These are phyloP conservation scores for Globisporangium uncinulatum DNA, from an alignment of 352 stramenopile species.

Conservation along the genomic window DNA sequence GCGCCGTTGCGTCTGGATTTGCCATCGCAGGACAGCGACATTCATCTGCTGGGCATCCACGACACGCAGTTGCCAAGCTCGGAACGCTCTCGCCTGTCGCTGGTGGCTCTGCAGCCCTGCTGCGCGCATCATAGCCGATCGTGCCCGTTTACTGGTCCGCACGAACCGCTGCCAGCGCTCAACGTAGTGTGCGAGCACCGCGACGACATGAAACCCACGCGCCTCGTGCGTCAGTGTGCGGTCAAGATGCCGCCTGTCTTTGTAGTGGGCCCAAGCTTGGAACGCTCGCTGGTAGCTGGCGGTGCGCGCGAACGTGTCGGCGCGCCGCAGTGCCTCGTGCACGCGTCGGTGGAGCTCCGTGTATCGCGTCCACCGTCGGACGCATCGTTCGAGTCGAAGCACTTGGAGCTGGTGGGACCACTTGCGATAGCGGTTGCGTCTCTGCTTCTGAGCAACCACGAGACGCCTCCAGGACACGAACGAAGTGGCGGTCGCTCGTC, in stretches of 20 bases:
- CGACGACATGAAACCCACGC: slow-evolving; percentile 33
- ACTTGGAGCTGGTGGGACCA: not conserved
- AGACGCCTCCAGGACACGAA: slow-evolving; percentile 10
- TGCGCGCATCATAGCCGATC: slow-evolving; percentile 20
- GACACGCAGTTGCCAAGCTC: slow-evolving; percentile 18
- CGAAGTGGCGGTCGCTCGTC: not conserved
- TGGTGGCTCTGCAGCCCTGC: slow-evolving; percentile 27
- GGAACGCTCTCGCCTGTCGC: slow-evolving; percentile 28
- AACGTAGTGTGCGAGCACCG: slow-evolving; percentile 27
- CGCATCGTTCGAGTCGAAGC: slow-evolving; percentile 13
- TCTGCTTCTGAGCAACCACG: not conserved
- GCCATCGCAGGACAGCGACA: slow-evolving; percentile 18
- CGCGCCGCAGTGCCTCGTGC: slow-evolving; percentile 13
- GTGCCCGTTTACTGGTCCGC: slow-evolving; percentile 3
- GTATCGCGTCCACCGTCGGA: slow-evolving; percentile 22
- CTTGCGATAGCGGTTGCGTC: not conserved
- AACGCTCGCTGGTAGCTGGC: slow-evolving; percentile 16
- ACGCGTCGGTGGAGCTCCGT: slow-evolving; percentile 19
- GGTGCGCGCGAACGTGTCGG: slow-evolving; percentile 8
- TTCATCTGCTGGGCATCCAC: slow-evolving; percentile 9
- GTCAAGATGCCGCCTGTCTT: slow-evolving; percentile 6
- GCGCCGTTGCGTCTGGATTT: slow-evolving; percentile 8
- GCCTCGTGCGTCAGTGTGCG: slow-evolving; percentile 29
- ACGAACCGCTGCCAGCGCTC: slow-evolving; percentile 25
- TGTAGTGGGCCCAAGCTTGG: slow-evolving; percentile 25